These are phyloP conservation scores for Dryas octopetala DNA, from an alignment of 306 rosid species.

Conservation along the genomic window DNA sequence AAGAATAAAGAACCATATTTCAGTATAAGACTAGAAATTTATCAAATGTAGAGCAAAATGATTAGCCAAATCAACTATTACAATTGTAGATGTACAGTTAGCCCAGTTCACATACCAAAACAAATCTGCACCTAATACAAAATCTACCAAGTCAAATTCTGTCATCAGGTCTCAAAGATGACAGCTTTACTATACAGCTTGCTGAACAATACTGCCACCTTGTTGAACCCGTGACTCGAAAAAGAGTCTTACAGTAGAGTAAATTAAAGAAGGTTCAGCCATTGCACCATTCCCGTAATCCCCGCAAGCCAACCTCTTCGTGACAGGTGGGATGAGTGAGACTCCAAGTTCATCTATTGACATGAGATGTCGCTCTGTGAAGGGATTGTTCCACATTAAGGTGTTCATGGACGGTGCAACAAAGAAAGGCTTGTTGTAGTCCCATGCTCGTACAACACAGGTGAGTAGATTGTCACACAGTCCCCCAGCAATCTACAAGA, in stretches of 20 bases:
- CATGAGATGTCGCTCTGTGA: constrained; percentile 60
- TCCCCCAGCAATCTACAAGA: constrained; percentile 71
- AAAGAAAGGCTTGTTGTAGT: constrained; percentile 67
- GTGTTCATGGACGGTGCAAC: constrained; percentile 88
- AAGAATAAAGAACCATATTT: too few species aligned
- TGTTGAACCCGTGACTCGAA: constrained; percentile 57
- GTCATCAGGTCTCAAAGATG: not conserved
- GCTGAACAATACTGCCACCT: constrained; percentile 37
- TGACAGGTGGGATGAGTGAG: constrained; percentile 66
- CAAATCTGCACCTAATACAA: constrained; percentile 6
- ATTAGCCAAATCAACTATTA: not conserved
- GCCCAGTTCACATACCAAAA: constrained; percentile 8
- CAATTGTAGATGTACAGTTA: constrained; percentile 7
- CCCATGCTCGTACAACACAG: constrained; percentile 85
- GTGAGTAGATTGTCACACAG: constrained; percentile 79
- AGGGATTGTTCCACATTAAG: constrained; percentile 70
- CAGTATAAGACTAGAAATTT: too few species aligned
- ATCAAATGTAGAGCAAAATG: not conserved
- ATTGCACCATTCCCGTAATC: constrained; percentile 96
- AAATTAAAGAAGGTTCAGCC: constrained; percentile 89
- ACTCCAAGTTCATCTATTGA: constrained; percentile 70
- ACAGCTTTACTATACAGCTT: constrained; percentile 13
- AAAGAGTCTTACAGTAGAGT: constrained; percentile 80
- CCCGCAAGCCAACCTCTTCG: constrained; percentile 74
- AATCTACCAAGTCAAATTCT: constrained; percentile 25